Conservation (phyloP, 352 stramenopile species). For the Pythium sukuiense region DNA sequence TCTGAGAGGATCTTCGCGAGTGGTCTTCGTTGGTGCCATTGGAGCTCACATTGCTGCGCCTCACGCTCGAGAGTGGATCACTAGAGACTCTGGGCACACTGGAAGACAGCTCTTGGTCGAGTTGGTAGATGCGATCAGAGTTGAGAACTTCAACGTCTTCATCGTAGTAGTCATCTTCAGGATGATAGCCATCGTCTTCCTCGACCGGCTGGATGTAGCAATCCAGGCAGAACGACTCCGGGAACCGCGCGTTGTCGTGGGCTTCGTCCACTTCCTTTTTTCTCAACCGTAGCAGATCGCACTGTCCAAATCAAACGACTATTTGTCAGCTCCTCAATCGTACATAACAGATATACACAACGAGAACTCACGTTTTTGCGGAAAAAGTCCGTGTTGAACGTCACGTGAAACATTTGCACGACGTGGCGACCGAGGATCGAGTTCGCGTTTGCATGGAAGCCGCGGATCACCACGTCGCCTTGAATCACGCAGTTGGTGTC, state of each 20-base stretch:
- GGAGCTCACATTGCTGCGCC: neutral
- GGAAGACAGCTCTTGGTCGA: constrained; percentile 11
- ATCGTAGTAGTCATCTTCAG: constrained; percentile 7
- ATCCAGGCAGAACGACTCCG: constrained; percentile 28
- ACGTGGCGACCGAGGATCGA: constrained; percentile 80
- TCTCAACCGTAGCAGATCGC: constrained; percentile 24
- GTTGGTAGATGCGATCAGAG: neutral
- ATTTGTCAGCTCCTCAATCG: neutral
- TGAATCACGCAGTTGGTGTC: constrained; percentile 74
- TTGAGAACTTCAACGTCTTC: constrained; percentile 4
- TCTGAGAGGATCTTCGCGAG: constrained; percentile 1
- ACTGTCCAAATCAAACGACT: constrained; percentile 8
- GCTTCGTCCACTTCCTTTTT: constrained; percentile 40
- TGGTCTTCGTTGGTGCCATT: neutral
- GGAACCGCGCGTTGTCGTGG: constrained; percentile 33
- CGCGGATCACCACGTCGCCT: constrained; percentile 65
- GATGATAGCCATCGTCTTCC: constrained; percentile 9
- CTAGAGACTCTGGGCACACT: neutral
- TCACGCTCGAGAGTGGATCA: neutral
- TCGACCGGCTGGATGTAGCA: constrained; percentile 22
- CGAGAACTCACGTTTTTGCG: constrained; percentile 48
- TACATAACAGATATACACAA: neutral
- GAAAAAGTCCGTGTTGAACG: constrained; percentile 83
- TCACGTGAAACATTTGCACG: constrained; percentile 86
- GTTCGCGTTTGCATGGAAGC: constrained; percentile 72